Evolutionary conservation across 768 basidiomycete genomes (phyloP), one percentile per base, ranked within the genome.

Genomic region (Psilocybe subaeruginosa): DNA sequence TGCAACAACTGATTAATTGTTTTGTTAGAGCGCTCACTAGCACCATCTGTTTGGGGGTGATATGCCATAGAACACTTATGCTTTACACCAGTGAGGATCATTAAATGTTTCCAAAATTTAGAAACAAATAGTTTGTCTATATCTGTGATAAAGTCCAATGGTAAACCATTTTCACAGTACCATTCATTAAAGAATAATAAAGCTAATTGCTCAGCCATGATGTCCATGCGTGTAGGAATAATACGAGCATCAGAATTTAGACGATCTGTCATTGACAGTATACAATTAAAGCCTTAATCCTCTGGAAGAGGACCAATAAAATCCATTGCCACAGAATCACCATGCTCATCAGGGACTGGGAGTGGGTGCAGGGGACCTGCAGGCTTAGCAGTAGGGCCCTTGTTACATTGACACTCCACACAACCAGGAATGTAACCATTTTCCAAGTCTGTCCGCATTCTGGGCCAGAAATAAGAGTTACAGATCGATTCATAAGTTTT

Each of bases 271-370:
- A 45, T 68, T 61, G 33, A 63, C 0, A 68, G 16, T 1, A 76
- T 55, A 29, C 54, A 69, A 35, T 77, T 63, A 48, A 30, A 72
- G 0, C 74, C 75, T 1, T 69, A n/a, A 12, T 78, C 74, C 2
- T 57, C 46, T 0, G 75, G 77, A 0, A 78, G 53, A 0, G 75
- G 78, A 0, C 77, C 77, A 11, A 79, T 63, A 49, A 79, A 79
- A 56, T 79, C 72, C 5, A 79, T 68, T 0, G 69, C 69, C 0
- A 81, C 59, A 0, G 69, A 73, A 0, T 68, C 1, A 33, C 64
- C 63, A 2, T 31, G 17, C 0, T n/a, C 49, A 57, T 67, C 64
- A 56, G 74, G 66, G 63, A 81, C 3, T 31, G 68, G n/a, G 23
- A 68, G 52, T 1, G 73, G 66, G 49, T 71, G 59, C 29, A 75